phyloP scores from a whole-genome alignment of 2,329 filamentous ascomycete species.

The Sphaceloma murrayae region DNA sequence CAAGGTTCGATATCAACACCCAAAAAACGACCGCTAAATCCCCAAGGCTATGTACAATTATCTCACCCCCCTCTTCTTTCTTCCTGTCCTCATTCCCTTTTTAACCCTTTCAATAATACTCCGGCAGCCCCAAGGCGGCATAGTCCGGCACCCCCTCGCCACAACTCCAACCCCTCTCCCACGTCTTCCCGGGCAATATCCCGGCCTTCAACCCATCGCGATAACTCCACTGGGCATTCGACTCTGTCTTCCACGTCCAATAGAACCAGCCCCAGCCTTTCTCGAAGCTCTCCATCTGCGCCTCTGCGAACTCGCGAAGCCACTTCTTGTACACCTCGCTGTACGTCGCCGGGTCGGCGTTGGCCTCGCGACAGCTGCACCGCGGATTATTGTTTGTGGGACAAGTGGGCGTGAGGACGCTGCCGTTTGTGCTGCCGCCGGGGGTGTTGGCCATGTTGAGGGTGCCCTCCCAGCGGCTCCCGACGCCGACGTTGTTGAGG shows the following conservation, averaged over 20 bases:
- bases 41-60: not conserved
- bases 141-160: slow-evolving; percentile 33
- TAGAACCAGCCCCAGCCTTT: slow-evolving; percentile 97
- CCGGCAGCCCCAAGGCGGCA: slow-evolving; percentile 32
- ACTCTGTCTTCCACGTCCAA: slow-evolving; percentile 96
- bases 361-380: slow-evolving; percentile 69
- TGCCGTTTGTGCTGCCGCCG: slow-evolving; percentile 47
- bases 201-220: slow-evolving; percentile 67
- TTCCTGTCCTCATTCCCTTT: not conserved
- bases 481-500: slow-evolving; percentile 82
- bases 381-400: slow-evolving; percentile 50
- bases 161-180: slow-evolving; percentile 37
- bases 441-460: slow-evolving; percentile 46
- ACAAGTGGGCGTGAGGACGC: slow-evolving; percentile 63
- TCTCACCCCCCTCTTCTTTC: not conserved
- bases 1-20: no score
- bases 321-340: slow-evolving; percentile 70
- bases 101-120: slow-evolving; percentile 33
- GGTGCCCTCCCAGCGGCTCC: slow-evolving; percentile 87
- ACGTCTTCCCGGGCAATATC: slow-evolving; percentile 56
- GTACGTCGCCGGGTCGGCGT: slow-evolving; percentile 61
- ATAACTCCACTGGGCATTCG: slow-evolving; percentile 83
- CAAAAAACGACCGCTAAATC: no score
- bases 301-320: slow-evolving; percentile 81
- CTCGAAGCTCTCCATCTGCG: slow-evolving; percentile 92